Conservation (phyloP, 257 asterid genomes). For the Nicotiana undulata region DNA sequence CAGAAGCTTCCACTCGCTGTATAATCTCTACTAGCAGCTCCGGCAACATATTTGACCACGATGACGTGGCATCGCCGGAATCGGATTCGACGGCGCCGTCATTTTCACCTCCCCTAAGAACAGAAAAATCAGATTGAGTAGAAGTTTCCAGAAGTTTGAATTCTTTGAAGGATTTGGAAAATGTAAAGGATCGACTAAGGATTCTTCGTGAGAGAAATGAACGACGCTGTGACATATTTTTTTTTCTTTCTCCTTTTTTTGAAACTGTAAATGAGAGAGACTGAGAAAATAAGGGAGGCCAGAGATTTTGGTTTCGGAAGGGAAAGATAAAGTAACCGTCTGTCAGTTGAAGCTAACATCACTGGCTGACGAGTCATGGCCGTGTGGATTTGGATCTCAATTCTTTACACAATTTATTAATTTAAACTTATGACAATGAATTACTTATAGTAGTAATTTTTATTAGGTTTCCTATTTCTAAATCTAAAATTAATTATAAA, state of each 20-base stretch:
- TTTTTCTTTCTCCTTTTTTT: not conserved
- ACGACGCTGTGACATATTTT: slow-evolving; percentile 47
- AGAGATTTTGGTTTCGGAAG: not conserved
- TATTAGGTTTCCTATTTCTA: too few relatives aligned
- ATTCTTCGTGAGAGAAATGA: slow-evolving; percentile 68
- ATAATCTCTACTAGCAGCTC: slow-evolving; percentile 75
- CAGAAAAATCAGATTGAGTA: not conserved
- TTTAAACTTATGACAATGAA: too few relatives aligned
- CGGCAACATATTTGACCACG: slow-evolving; percentile 82
- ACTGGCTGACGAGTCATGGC: not conserved
- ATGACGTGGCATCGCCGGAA: slow-evolving; percentile 7
- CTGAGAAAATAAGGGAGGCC: not conserved
- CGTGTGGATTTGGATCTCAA: not conserved
- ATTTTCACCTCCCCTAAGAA: slow-evolving; percentile 3
- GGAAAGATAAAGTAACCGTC: not conserved
- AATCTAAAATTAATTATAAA: too few relatives aligned
- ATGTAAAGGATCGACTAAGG: slow-evolving; percentile 46
- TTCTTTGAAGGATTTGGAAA: slow-evolving; percentile 48
- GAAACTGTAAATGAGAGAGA: not conserved
- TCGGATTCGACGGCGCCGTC: slow-evolving; percentile 27
- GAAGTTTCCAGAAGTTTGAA: slow-evolving; percentile 24
- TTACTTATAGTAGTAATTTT: too few relatives aligned
- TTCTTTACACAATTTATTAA: too few relatives aligned
- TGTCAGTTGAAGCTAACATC: not conserved
- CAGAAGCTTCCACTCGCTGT: slow-evolving; percentile 64